phyloP scores from a whole-genome alignment of 2,329 filamentous ascomycete species.

The Aspergillus sp. region DNA sequence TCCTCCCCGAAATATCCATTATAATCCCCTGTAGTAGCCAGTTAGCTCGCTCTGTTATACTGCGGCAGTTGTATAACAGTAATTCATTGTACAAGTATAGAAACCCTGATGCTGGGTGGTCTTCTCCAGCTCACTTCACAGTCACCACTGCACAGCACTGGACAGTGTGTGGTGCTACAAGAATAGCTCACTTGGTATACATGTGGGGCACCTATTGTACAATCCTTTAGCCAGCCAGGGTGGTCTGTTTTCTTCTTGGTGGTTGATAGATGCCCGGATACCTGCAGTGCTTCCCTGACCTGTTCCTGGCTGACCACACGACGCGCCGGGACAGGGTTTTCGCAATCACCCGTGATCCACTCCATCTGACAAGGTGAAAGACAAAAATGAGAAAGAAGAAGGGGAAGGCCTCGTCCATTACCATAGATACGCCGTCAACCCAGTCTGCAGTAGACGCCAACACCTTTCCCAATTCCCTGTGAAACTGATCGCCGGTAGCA shows the following conservation, averaged over 20 bases:
- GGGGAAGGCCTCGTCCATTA: conserved; percentile 5
- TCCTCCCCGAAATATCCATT: not conserved
- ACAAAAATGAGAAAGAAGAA: conserved; percentile 6
- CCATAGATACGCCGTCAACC: conserved; percentile 7
- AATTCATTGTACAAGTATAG: conserved; percentile 17
- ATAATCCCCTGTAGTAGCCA: conserved; percentile 1
- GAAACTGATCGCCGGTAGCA: conserved; percentile 10
- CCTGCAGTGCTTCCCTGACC: conserved; percentile 16
- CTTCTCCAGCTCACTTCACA: not conserved
- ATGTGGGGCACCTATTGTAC: conserved; percentile 6
- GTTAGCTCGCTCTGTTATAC: conserved; percentile 7
- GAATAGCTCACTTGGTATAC: conserved; percentile 9
- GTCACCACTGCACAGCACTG: conserved; percentile 16
- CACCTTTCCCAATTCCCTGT: conserved; percentile 12
- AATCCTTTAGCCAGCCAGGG: conserved; percentile 9
- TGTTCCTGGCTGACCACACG: conserved; percentile 5
- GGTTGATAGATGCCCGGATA: conserved; percentile 18
- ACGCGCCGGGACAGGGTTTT: conserved; percentile 3
- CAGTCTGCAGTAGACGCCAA: conserved; percentile 12
- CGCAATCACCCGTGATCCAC: no score
- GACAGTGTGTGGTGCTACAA: conserved; percentile 21
- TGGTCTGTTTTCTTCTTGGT: conserved; percentile 1
- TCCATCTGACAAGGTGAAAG: not conserved
- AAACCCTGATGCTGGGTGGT: conserved; percentile 18
- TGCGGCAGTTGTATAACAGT: conserved; percentile 24